Percentiles rank a stretch among this genome's conserved stretches.
These are phyloP conservation scores for Mycena metata DNA, from an alignment of 768 basidiomycete genomes.

Conservation along the genomic window DNA sequence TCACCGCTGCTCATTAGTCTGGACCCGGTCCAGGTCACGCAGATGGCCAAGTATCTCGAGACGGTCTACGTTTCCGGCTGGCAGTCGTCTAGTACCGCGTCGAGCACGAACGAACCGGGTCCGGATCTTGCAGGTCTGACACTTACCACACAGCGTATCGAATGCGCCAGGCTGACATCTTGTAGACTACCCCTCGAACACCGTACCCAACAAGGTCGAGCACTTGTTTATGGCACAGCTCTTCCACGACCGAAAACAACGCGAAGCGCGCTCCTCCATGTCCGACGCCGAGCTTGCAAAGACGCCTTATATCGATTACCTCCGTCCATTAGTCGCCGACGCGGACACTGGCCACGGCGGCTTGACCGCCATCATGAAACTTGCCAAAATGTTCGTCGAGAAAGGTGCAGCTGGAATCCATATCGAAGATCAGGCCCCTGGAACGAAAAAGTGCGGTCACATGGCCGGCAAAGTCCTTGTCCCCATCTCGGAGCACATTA, in stretches of 20 bases:
- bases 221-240: slow-evolving; percentile 98
- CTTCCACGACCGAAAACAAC: slow-evolving; percentile 99
- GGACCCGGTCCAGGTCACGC: slow-evolving; percentile 97
- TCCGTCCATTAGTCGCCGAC: slow-evolving; percentile 95
- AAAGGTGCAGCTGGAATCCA: slow-evolving; percentile 98
- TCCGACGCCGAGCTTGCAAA: slow-evolving; percentile 77
- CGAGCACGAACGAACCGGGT: slow-evolving; percentile 94
- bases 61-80: slow-evolving; percentile 99
- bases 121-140: slow-evolving; percentile 94
- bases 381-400: slow-evolving; percentile 99
- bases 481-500: slow-evolving; percentile 97
- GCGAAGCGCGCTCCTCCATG: slow-evolving; percentile 80
- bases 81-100: slow-evolving; percentile 95
- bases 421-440: slow-evolving; percentile 97
- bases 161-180: slow-evolving; percentile 2
- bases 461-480: slow-evolving; percentile 98
- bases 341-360: slow-evolving; percentile 99
- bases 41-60: slow-evolving; percentile 99
- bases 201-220: slow-evolving; percentile 98
- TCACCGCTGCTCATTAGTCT: slow-evolving; percentile 66
- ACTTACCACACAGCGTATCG: neutral
- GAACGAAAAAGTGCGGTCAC: slow-evolving; percentile 96
- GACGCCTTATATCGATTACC: slow-evolving; percentile 86
- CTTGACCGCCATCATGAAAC: slow-evolving; percentile 98
- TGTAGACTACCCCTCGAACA: slow-evolving; percentile 96